Conservation (phyloP, 176 grass and related monocot species). For the Paspalum vaginatum region DNA sequence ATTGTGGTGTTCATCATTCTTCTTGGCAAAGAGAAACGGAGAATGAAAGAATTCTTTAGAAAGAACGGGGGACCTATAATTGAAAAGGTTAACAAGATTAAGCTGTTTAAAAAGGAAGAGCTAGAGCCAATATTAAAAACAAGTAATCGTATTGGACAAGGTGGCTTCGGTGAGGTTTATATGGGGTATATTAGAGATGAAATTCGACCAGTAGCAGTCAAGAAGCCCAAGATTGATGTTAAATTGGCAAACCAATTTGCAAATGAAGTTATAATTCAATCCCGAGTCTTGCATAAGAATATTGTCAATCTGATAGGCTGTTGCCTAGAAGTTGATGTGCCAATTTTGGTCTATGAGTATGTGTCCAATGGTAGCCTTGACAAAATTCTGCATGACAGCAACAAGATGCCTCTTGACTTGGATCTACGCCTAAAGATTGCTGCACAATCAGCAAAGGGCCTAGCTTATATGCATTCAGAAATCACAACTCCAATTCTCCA, state of each 20-base stretch:
- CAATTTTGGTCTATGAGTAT: constrained; percentile 52
- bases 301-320: constrained; percentile 48
- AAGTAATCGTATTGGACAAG: not conserved
- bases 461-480: constrained; percentile 42
- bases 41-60: constrained; percentile 2
- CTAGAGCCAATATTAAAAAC: constrained; percentile 2
- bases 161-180: constrained; percentile 38
- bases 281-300: constrained; percentile 46
- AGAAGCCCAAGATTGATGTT: constrained; percentile 38
- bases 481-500: constrained; percentile 28
- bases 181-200: constrained; percentile 36
- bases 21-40: constrained; percentile 3
- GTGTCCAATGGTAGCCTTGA: constrained; percentile 36
- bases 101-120: constrained; percentile 17
- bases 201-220: constrained; percentile 35
- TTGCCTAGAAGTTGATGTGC: constrained; percentile 41
- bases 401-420: not conserved
- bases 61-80: constrained; percentile 17
- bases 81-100: constrained; percentile 13
- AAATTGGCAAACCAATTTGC: constrained; percentile 39
- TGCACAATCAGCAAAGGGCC: constrained; percentile 21
- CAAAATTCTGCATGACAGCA: constrained; percentile 27
- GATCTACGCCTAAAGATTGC: constrained; percentile 26
- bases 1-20: not conserved
- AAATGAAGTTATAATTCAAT: constrained; percentile 55